Base-by-base conservation (phyloP, 768 basidiomycete genomes). In the Leccinum rimulosum region DNA sequence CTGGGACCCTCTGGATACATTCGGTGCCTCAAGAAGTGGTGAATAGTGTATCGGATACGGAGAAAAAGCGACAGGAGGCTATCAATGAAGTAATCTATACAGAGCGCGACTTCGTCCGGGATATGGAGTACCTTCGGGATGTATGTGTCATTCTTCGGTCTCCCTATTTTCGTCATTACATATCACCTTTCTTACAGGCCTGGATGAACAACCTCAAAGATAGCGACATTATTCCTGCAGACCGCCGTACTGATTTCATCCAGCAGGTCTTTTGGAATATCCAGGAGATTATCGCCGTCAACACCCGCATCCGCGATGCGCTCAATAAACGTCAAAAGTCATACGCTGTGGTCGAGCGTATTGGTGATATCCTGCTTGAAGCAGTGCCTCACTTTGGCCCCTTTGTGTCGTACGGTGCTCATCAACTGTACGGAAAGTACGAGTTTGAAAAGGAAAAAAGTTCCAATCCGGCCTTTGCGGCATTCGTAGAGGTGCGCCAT, bases 371-470 rank as follows among this genome's bases (percentile, higher is more conserved):
- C 59, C 82, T 98, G 27, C 75, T 93, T 49, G 95, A 98, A 33
- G 77, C 82, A 22, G 91, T 95, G 2, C 91, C 92, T 1, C 82
- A 89, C 69, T 97, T 99, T 66, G 84, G 79, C 10, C 97, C 97
- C 1, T 99, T 98, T 68, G 95, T 98, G 51, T 85, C 85, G 35
- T 99, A 98, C 68, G 97, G 96, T 48, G 87, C 94, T 9, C 96
- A 98, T 70, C 97, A 99, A 73, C 77, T 98, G 57, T 98, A 96
- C 69, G 97, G 97, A 12, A 99, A 98, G 75, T 98, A 93, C 71
- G 95, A 98, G 76, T 98, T 99, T 73, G 97, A 99, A 79, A 96
- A 93, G 81, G 97, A 98, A 81, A 98, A 98, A 79, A 87, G 82
- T 56, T 82, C 87, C 53, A 99, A 99, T 75, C 84, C 89, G 6